Conservation (phyloP, 225 moss, liverwort and hornwort species). For the Pleurozium schreberi region DNA sequence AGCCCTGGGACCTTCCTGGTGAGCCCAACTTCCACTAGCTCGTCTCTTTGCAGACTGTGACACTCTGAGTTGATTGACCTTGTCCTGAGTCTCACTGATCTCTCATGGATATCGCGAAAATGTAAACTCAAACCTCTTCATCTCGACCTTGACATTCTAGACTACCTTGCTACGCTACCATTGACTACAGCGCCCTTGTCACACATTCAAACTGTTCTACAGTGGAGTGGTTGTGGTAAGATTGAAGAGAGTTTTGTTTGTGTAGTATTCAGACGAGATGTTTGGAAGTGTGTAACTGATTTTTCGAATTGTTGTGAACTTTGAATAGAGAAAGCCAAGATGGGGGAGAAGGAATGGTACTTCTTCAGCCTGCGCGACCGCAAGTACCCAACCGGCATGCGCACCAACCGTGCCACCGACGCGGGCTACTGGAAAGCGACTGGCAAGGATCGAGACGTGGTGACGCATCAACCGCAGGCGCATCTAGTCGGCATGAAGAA, state of each 20-base stretch:
- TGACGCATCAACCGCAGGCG: constrained; percentile 21
- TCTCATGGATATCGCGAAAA: neutral
- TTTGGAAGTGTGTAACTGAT: neutral
- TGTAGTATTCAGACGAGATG: neutral
- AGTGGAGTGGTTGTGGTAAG: neutral
- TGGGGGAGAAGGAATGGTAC: constrained; percentile 61
- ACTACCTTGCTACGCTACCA: neutral
- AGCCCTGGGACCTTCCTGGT: constrained; percentile 58
- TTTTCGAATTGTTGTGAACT: neutral
- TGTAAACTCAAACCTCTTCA: neutral
- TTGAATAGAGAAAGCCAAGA: constrained; percentile 37
- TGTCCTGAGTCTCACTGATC: neutral
- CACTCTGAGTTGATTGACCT: neutral
- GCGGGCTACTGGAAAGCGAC: constrained; percentile 60
- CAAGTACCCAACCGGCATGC: constrained; percentile 54
- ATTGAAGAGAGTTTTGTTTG: neutral
- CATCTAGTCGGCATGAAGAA: constrained; percentile 57
- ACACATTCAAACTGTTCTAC: neutral
- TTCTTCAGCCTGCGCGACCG: constrained; percentile 60
- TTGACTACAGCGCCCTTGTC: too few species aligned
- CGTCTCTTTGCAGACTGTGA: too few species aligned
- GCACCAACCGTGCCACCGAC: constrained; percentile 51
- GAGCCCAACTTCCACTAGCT: neutral
- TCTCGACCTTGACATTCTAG: neutral
- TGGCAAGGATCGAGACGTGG: constrained; percentile 51